Evolutionary conservation across 2,329 filamentous ascomycete species (phyloP), one percentile per base, ranked within the genome.

Genomic region (Trichophyton mentagrophytes): DNA sequence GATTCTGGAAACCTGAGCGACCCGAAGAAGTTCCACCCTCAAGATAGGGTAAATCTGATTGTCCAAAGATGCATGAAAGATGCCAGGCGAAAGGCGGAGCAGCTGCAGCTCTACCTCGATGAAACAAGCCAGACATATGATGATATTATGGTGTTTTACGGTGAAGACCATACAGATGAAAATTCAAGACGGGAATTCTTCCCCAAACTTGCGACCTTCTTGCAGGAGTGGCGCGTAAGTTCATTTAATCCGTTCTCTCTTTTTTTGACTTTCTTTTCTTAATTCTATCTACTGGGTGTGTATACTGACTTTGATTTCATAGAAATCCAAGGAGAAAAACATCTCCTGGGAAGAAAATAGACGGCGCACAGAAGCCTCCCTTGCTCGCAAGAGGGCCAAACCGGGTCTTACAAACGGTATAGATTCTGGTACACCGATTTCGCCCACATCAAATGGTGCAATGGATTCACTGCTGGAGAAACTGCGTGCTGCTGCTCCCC

Each of bases 391-490:
- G 77, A 78, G 77, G 22, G 70, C 74, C 63, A 76, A 82, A 65
- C 83, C 88, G 65, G 82, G 84, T n/a, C 81, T 86, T 66, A 78
- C 85, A 65, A 87, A 87, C 69, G 73, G 72, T 42, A 76, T 74
- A 13, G 73, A 69, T 17, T 74, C 76, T 15, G 74, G 77, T 11
- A 72, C 72, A 17, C 85, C 85, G 4, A 78, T 81, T 33, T 87
- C 86, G 2, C 87, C 89, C 25, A 81, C 82, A 36, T 86, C 84
- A 61, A 90, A 89, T 5, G 93, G 92, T 60, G 93, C 91, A 59
- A 97, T 99, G 91, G 93, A 99, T 76, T 89, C 88, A 46, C 78
- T 99, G 25, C 83, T 99, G 57, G 90, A 96, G 82, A 97, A 97
- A 75, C 79, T 99, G 61, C 87, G 93, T 61, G 91, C 90, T 61